These are phyloP conservation scores for Trypanosoma theileri DNA, from an alignment of 208 protist species.

Conservation along the genomic window DNA sequence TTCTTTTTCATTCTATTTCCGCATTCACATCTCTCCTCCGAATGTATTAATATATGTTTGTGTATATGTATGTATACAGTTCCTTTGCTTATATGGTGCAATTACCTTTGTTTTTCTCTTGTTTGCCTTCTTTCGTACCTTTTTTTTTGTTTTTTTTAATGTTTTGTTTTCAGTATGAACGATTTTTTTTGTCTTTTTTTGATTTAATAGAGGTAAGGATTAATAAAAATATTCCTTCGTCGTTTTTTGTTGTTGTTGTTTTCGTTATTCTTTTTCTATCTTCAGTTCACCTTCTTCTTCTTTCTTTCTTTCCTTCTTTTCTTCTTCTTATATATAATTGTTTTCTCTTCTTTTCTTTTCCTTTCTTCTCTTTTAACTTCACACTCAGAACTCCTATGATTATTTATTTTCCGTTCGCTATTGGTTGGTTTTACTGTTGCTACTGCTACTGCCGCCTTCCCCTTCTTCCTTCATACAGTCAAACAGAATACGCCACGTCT, in stretches of 20 bases:
- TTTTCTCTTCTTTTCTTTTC: not conserved
- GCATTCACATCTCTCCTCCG: not conserved
- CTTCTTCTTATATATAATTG: not conserved
- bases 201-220: too few species aligned
- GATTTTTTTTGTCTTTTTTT: not conserved
- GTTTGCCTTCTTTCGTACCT: not conserved
- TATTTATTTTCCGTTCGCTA: not conserved
- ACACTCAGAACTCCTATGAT: not conserved
- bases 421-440: not conserved
- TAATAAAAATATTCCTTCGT: too few species aligned
- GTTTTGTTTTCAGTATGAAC: too few species aligned
- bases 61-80: not conserved
- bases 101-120: not conserved
- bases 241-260: too few species aligned
- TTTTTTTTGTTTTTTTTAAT: conserved; percentile 5
- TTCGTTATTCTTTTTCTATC: not conserved
- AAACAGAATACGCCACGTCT: conserved; percentile 30
- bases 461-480: conserved; percentile 1
- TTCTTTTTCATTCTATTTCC: not conserved
- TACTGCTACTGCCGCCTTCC: not conserved
- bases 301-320: not conserved
- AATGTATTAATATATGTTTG: not conserved
- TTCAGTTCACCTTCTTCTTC: not conserved
- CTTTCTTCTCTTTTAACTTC: not conserved
- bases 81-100: not conserved